Base-by-base conservation (phyloP, 148 eudicot species). In the Vaccinium darrowii region DNA sequence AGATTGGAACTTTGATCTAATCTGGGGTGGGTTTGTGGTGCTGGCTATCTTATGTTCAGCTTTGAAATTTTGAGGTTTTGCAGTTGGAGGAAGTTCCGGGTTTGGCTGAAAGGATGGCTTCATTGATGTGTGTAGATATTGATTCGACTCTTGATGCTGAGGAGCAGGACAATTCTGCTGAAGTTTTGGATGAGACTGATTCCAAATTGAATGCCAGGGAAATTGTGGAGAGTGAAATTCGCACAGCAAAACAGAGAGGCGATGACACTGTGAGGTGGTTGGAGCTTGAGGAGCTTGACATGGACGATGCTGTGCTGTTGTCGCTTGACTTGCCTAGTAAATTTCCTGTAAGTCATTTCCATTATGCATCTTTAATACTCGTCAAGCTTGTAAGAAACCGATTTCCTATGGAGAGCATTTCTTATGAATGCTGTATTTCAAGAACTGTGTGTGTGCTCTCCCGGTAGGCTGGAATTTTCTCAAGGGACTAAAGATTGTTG, bases 31-130 rank as follows among this genome's bases (percentile, higher is more conserved):
- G 69, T 76, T 30, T 15, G 79, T 18, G 49, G 9, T 12, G 14
- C 50, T 43, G 50, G 72, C 47, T 67, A 14, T 76, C 23, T 8
- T 50, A 11, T 18, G 21, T 63, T 84, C 19, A 52, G 2, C 2
- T 56, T 51, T 73, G 50, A 49, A 18, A 11, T 2, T 11, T 88
- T 82, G 78, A 76, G 86, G 83, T 87, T 84, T 81, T 92, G 90
- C 94, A 97, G 99, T 90, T 97, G 87, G 92, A 91, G 84, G 94
- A 95, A 90, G 92, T 97, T 87, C 99, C 98, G 4, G 99, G 98
- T 67, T 91, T 97, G 96, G 93, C 89, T 78, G 94, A 97, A 88
- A 95, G 99, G 88, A 97, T 97, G 98, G 95, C 92, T 78, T 84
- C 99, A 76, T 81, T 97, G 86, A 97, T 97, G 99, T 97, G 98